Conservation (phyloP, 2,329 filamentous ascomycete genomes). For the Pyrenophora tritici-repentis region DNA sequence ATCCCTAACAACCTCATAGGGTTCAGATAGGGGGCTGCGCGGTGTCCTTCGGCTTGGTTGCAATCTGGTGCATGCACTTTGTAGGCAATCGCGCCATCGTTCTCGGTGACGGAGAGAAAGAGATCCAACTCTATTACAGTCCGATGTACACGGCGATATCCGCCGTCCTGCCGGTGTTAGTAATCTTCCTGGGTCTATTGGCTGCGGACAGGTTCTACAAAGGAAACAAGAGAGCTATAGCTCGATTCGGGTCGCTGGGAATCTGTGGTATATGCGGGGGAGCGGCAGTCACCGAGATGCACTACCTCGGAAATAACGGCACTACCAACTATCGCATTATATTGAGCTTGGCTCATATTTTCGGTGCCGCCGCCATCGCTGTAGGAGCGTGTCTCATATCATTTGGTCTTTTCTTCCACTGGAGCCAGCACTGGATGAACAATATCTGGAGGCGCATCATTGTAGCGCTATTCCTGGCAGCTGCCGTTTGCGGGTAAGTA, state of each 20-base stretch:
- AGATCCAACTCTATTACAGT: slow-evolving; percentile 76
- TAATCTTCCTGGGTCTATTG: slow-evolving; percentile 74
- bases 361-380: slow-evolving; percentile 73
- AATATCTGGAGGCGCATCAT: slow-evolving; percentile 74
- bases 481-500: slow-evolving; percentile 68
- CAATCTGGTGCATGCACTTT: slow-evolving; percentile 70
- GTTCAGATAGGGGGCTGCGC: slow-evolving; percentile 50
- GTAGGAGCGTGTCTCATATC: slow-evolving; percentile 72
- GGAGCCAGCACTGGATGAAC: slow-evolving; percentile 76
- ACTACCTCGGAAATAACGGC: slow-evolving; percentile 84
- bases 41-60: slow-evolving; percentile 54
- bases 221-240: slow-evolving; percentile 30
- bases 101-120: slow-evolving; percentile 62
- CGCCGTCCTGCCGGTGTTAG: slow-evolving; percentile 77
- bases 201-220: slow-evolving; percentile 59
- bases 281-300: slow-evolving; percentile 79
- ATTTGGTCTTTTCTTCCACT: slow-evolving; percentile 76
- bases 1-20: slow-evolving; percentile 31
- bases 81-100: slow-evolving; percentile 81
- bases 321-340: slow-evolving; percentile 75
- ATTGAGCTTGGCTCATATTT: slow-evolving; percentile 64
- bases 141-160: slow-evolving; percentile 74
- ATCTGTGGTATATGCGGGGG: slow-evolving; percentile 73
- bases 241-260: slow-evolving; percentile 45
- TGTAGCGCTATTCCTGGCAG: slow-evolving; percentile 70